Conservation (phyloP, 495 filamentous ascomycete species). For the Sphaerosporella brunnea region DNA sequence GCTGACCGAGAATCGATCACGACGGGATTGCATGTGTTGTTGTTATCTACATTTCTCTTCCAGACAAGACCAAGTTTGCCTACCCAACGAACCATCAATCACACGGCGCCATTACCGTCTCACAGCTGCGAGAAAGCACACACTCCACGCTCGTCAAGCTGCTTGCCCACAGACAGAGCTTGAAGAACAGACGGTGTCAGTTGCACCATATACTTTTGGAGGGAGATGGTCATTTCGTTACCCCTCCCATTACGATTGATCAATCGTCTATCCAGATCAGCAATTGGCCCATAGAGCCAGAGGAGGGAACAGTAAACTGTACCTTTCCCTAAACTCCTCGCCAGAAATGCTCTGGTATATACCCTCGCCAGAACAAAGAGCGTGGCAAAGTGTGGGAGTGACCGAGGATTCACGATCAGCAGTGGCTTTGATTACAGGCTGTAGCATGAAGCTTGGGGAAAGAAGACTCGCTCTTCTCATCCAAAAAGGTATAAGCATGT, state of each 20-base stretch:
- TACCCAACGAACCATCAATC: too few species aligned
- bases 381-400: too few species aligned
- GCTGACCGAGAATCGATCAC: too few species aligned
- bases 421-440: neutral
- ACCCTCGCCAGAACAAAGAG: slow-evolving; percentile 3
- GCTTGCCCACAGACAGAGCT: neutral
- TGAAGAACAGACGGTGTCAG: neutral
- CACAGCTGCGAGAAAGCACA: too few species aligned
- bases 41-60: too few species aligned
- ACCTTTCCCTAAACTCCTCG: slow-evolving; percentile 11
- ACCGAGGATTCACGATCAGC: neutral
- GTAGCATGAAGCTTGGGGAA: too few species aligned
- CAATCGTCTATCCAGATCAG: slow-evolving; percentile 6
- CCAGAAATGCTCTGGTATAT: slow-evolving; percentile 7
- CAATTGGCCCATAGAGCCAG: neutral
- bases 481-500: too few species aligned
- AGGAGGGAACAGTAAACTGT: neutral
- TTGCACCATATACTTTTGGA: neutral
- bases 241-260: slow-evolving; percentile 4
- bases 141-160: neutral
- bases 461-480: too few species aligned
- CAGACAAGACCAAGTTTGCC: too few species aligned
- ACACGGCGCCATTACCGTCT: too few species aligned
- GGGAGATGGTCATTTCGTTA: neutral
- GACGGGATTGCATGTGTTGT: too few species aligned